Percentiles rank a stretch among this genome's conserved stretches.
Conservation (phyloP, 768 basidiomycete genomes). For the Russula olivacea region DNA sequence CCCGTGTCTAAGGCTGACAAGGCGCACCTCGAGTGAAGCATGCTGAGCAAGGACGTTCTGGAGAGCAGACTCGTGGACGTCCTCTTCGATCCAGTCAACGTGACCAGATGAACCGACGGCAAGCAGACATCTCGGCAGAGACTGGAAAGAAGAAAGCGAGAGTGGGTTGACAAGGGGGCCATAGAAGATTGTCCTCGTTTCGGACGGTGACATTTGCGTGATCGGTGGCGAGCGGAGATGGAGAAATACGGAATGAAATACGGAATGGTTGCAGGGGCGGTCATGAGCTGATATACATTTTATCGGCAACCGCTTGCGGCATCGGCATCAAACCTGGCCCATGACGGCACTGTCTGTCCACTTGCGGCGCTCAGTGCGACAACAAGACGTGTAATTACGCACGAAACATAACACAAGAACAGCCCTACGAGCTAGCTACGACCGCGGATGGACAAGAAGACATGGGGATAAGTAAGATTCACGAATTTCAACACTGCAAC, state of each 20-base stretch:
- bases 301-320: not conserved
- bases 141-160: constrained; percentile 38
- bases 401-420: not conserved
- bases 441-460: constrained; percentile 3
- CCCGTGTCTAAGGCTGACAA: constrained; percentile 39
- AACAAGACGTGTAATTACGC: constrained; percentile 6
- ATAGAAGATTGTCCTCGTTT: constrained; percentile 37
- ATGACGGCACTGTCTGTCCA: not conserved
- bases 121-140: constrained; percentile 50
- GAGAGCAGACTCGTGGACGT: constrained; percentile 45
- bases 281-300: not conserved
- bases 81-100: constrained; percentile 66
- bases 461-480: not conserved
- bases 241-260: not conserved
- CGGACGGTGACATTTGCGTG: not conserved
- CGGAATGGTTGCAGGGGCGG: too few species aligned
- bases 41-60: constrained; percentile 47
- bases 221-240: not conserved
- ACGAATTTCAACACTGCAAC: not conserved
- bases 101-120: constrained; percentile 45
- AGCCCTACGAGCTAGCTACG: not conserved
- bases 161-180: constrained; percentile 54
- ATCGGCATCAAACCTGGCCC: not conserved
- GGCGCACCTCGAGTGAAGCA: constrained; percentile 35
- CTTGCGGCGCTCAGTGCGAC: not conserved